Conservation (phyloP, 164 flowering plant species). For the Umbilicus rupestris region DNA sequence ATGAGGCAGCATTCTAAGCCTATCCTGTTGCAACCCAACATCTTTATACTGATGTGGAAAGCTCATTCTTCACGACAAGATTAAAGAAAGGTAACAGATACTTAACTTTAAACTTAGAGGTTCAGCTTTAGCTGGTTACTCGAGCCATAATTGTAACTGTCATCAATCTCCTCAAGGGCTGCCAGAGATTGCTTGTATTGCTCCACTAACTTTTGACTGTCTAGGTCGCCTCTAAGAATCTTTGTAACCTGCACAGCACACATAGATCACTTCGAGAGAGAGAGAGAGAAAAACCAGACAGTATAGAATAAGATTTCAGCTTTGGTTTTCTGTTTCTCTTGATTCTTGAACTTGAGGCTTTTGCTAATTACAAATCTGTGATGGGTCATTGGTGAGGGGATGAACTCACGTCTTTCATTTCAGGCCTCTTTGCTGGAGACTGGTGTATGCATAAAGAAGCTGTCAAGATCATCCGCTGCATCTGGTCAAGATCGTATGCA, state of each 20-base stretch:
- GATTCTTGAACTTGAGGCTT: too few species aligned
- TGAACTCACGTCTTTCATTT: slow-evolving; percentile 64
- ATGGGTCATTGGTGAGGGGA: background rate
- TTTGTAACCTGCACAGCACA: slow-evolving; percentile 46
- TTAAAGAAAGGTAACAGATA: background rate
- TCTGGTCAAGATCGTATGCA: slow-evolving; percentile 40
- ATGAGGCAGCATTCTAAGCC: too few species aligned
- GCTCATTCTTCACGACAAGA: background rate
- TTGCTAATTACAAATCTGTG: background rate
- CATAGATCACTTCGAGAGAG: background rate
- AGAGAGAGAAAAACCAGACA: background rate
- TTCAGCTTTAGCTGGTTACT: background rate
- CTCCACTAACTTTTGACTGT: slow-evolving; percentile 18
- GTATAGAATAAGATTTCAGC: background rate
- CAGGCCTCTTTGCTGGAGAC: slow-evolving; percentile 56
- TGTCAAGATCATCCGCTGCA: slow-evolving; percentile 32
- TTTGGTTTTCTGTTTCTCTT: too few species aligned
- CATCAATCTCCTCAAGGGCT: background rate
- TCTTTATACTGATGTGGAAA: too few species aligned
- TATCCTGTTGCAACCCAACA: too few species aligned
- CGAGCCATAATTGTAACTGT: background rate
- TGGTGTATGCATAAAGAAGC: slow-evolving; percentile 64
- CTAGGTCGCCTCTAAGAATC: slow-evolving; percentile 46
- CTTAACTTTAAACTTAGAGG: background rate
- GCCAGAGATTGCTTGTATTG: slow-evolving; percentile 14